Percentiles rank a stretch among this genome's conserved stretches.
Evolutionary conservation across 108 stramenopile genomes (phyloP).

Genomic region (Poteriospumella lacustris): DNA sequence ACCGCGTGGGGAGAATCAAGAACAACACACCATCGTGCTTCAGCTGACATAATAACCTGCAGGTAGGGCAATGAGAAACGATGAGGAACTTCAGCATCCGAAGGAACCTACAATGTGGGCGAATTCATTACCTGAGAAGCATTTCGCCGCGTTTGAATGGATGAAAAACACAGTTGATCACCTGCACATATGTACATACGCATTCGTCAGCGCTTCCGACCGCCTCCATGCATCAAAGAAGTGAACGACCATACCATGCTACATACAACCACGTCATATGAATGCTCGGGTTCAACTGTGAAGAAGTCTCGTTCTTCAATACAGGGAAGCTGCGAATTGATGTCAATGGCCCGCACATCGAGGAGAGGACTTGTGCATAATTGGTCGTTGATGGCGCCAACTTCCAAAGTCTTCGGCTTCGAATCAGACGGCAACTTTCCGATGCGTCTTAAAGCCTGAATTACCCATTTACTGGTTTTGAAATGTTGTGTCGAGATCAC

Average conservation of each 20-base stretch:
- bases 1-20: slow-evolving; percentile 1
- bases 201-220: not conserved
- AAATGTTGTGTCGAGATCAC: not conserved
- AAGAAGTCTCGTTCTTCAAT: slow-evolving; percentile 83
- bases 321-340: slow-evolving; percentile 62
- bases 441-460: not conserved
- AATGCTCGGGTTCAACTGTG: not conserved
- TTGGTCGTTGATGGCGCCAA: slow-evolving; percentile 89
- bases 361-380: slow-evolving; percentile 58
- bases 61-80: not conserved
- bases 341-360: slow-evolving; percentile 72
- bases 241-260: slow-evolving; percentile 66
- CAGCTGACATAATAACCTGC: not conserved
- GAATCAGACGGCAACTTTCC: not conserved
- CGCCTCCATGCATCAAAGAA: not conserved
- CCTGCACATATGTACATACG: not conserved
- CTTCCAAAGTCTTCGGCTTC: slow-evolving; percentile 54
- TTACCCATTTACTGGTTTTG: not conserved
- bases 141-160: slow-evolving; percentile 69
- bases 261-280: slow-evolving; percentile 66
- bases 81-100: not conserved
- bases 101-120: not conserved
- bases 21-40: not conserved
- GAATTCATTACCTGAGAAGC: slow-evolving; percentile 39
- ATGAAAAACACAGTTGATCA: slow-evolving; percentile 77